phyloP scores from a whole-genome alignment of 352 stramenopile genomes.

The Phytophthora fragariae region DNA sequence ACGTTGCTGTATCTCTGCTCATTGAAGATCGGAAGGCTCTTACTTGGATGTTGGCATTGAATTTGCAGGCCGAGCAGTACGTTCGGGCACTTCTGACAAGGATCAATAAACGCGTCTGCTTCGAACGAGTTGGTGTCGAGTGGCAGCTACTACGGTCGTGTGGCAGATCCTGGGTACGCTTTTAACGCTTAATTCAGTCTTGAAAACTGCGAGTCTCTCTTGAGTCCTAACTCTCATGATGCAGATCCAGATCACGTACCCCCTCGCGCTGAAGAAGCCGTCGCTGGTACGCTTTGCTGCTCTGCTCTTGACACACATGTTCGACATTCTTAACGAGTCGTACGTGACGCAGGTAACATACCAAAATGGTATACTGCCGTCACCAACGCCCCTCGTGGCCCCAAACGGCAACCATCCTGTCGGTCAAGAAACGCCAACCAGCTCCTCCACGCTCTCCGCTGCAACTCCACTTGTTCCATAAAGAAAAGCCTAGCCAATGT shows the following conservation, averaged over 20 bases:
- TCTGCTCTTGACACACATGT: no score
- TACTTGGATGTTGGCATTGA: neutral
- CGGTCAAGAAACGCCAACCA: conserved; percentile 15
- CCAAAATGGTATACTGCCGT: conserved; percentile 32
- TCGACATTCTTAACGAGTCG: neutral
- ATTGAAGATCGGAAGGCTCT: neutral
- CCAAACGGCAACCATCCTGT: conserved; percentile 12
- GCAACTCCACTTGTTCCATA: conserved; percentile 35
- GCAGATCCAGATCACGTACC: conserved; percentile 76
- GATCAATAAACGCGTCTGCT: conserved; percentile 74
- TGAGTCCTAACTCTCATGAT: neutral
- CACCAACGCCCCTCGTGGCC: conserved; percentile 14
- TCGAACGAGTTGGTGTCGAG: conserved; percentile 59
- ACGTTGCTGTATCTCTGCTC: conserved; percentile 21
- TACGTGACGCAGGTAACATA: conserved; percentile 30
- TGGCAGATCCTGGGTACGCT: conserved; percentile 62
- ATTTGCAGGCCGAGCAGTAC: conserved; percentile 70
- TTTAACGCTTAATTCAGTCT: neutral
- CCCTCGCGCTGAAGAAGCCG: conserved; percentile 41
- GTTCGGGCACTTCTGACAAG: conserved; percentile 60
- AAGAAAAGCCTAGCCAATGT: conserved; percentile 20
- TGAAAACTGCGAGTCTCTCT: no score
- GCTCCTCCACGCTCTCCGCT: conserved; percentile 14
- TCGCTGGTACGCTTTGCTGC: conserved; percentile 37
- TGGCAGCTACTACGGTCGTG: conserved; percentile 68